A percentile compares a stretch with the other conserved stretches of the same genome.
phyloP scores from a whole-genome alignment of 2,329 filamentous ascomycete species.

The Aspergillus pseudotamarii region DNA sequence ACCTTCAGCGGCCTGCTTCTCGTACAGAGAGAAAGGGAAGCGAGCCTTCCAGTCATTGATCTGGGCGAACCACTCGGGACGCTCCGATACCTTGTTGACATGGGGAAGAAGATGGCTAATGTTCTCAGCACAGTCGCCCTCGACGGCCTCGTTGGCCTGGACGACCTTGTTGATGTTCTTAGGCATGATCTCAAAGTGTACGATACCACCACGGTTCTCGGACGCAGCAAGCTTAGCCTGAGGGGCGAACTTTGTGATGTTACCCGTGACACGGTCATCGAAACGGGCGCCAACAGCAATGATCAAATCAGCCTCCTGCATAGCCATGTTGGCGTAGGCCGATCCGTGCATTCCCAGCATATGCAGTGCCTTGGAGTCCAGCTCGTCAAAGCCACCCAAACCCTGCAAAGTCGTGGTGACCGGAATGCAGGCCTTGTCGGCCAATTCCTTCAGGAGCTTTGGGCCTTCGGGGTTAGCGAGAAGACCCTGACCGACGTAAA shows the following conservation, averaged over 20 bases:
- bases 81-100: conserved; percentile 65
- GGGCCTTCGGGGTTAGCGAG: conserved; percentile 78
- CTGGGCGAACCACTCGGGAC: conserved; percentile 85
- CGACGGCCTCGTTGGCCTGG: conserved; percentile 91
- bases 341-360: conserved; percentile 99
- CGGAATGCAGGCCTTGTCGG: conserved; percentile 87
- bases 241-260: conserved; percentile 84
- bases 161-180: conserved; percentile 99
- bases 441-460: conserved; percentile 77
- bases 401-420: conserved; percentile 96
- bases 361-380: conserved; percentile 90
- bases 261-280: conserved; percentile 89
- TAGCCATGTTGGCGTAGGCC: conserved; percentile 96
- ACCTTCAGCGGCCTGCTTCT: conserved; percentile 73
- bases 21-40: conserved; percentile 83
- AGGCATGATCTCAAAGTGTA: conserved; percentile 98
- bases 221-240: conserved; percentile 80
- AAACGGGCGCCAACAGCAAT: conserved; percentile 92
- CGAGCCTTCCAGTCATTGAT: conserved; percentile 89
- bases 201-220: conserved; percentile 87
- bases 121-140: conserved; percentile 86
- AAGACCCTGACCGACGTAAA: conserved; percentile 92
- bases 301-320: conserved; percentile 95
- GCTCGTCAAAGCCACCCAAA: conserved; percentile 87
- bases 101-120: conserved; percentile 73